These are phyloP conservation scores for Schwanniomyces yamadae DNA, from an alignment of 805 yeast species.

Conservation along the genomic window DNA sequence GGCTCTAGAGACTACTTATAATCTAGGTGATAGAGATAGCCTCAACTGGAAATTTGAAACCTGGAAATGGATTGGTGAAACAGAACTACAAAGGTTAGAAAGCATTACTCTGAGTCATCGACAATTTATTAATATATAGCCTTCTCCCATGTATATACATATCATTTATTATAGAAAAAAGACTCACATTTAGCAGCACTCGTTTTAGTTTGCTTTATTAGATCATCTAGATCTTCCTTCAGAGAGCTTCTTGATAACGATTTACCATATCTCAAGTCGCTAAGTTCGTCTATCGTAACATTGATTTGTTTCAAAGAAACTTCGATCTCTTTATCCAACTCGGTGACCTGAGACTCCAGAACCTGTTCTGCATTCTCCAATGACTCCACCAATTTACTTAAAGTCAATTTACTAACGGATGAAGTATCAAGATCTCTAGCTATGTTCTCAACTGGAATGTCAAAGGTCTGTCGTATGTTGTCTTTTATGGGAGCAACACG, in stretches of 20 bases:
- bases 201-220: slow-evolving; percentile 15
- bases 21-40: slow-evolving; percentile 70
- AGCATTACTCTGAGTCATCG: not conserved
- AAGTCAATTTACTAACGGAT: slow-evolving; percentile 7
- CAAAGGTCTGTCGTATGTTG: slow-evolving; percentile 17
- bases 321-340: slow-evolving; percentile 14
- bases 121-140: not conserved
- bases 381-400: slow-evolving; percentile 13
- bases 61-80: slow-evolving; percentile 64
- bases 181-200: slow-evolving; percentile 12
- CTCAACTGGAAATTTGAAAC: slow-evolving; percentile 88
- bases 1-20: slow-evolving; percentile 64
- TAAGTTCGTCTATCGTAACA: slow-evolving; percentile 20
- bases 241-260: slow-evolving; percentile 15
- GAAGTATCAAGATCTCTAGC: slow-evolving; percentile 1
- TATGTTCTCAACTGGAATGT: slow-evolving; percentile 21
- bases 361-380: slow-evolving; percentile 25
- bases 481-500: slow-evolving; percentile 4
- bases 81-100: slow-evolving; percentile 11
- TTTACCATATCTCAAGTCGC: slow-evolving; percentile 26
- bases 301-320: slow-evolving; percentile 15
- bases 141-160: not conserved
- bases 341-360: slow-evolving; percentile 20
- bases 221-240: slow-evolving; percentile 13
- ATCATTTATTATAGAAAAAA: slow-evolving; percentile 2